phyloP scores from a whole-genome alignment of 129 eudicot genomes.

The Saussurea involucrata region DNA sequence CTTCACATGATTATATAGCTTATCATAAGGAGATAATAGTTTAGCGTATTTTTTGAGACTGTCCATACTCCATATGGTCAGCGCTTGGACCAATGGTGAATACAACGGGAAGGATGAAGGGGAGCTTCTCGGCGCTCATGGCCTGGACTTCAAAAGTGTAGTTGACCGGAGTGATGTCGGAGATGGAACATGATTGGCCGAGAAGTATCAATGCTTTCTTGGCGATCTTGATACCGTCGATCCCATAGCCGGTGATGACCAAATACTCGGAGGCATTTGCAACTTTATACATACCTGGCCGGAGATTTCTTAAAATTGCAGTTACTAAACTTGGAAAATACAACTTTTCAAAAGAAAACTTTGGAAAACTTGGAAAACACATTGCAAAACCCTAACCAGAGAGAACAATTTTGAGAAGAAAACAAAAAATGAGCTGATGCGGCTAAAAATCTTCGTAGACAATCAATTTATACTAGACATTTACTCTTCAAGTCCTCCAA shows the following conservation, averaged over 20 bases:
- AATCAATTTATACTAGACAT: too few relatives aligned
- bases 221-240: constrained; percentile 39
- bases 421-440: too few relatives aligned
- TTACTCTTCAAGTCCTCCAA: too few relatives aligned
- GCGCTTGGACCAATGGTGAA: constrained; percentile 52
- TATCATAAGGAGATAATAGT: constrained; percentile 48
- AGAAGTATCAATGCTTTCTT: constrained; percentile 56
- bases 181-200: constrained; percentile 38
- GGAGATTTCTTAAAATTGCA: too few relatives aligned
- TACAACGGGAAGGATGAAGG: constrained; percentile 50
- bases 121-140: constrained; percentile 67
- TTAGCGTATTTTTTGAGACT: constrained; percentile 54
- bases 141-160: constrained; percentile 60
- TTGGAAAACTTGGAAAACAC: too few relatives aligned
- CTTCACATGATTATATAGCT: constrained; percentile 36
- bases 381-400: too few relatives aligned
- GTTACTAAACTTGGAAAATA: too few relatives aligned
- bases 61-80: constrained; percentile 26
- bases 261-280: constrained; percentile 53
- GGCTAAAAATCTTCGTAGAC: too few relatives aligned
- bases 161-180: constrained; percentile 51
- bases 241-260: constrained; percentile 40
- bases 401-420: too few relatives aligned
- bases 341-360: too few relatives aligned
- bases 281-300: constrained; percentile 32